Conservation (phyloP, 1,284 basidiomycete genomes). For the Gymnopus androsaceus region DNA sequence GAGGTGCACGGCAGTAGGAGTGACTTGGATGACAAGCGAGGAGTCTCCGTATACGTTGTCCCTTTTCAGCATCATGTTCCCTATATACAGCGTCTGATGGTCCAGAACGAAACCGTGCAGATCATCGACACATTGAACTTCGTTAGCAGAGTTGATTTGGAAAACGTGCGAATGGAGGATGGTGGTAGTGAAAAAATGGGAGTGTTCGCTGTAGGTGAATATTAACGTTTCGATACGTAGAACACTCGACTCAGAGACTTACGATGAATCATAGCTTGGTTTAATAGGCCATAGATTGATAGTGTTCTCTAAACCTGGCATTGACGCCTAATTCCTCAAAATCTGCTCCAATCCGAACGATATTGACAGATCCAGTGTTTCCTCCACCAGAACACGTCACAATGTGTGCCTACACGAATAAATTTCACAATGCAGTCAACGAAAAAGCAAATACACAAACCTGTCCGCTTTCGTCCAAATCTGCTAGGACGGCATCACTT, state of each 20-base stretch:
- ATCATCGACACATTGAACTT: constrained; percentile 34
- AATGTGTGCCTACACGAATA: constrained; percentile 63
- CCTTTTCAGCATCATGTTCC: constrained; percentile 49
- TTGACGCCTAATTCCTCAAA: constrained; percentile 65
- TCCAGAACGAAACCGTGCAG: constrained; percentile 44
- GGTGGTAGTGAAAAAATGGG: constrained; percentile 62
- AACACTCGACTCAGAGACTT: too few relatives aligned
- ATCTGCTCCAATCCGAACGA: constrained; percentile 86
- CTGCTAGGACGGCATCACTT: constrained; percentile 78
- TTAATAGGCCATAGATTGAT: constrained; percentile 68
- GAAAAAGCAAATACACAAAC: constrained; percentile 43
- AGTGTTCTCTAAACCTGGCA: constrained; percentile 64
- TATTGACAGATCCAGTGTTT: constrained; percentile 78
- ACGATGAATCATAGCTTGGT: constrained; percentile 53
- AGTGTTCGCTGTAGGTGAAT: constrained; percentile 43
- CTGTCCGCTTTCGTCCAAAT: constrained; percentile 75
- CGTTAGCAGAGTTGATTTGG: constrained; percentile 43
- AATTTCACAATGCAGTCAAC: constrained; percentile 10
- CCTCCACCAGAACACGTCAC: constrained; percentile 88
- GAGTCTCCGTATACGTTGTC: constrained; percentile 47
- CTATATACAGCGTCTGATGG: constrained; percentile 65
- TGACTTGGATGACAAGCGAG: constrained; percentile 71
- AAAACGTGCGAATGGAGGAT: constrained; percentile 55
- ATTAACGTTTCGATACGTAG: too few relatives aligned
- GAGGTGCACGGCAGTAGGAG: constrained; percentile 53